phyloP scores from a whole-genome alignment of 2,329 filamentous ascomycete species.

The Phialemoniopsis sp. region DNA sequence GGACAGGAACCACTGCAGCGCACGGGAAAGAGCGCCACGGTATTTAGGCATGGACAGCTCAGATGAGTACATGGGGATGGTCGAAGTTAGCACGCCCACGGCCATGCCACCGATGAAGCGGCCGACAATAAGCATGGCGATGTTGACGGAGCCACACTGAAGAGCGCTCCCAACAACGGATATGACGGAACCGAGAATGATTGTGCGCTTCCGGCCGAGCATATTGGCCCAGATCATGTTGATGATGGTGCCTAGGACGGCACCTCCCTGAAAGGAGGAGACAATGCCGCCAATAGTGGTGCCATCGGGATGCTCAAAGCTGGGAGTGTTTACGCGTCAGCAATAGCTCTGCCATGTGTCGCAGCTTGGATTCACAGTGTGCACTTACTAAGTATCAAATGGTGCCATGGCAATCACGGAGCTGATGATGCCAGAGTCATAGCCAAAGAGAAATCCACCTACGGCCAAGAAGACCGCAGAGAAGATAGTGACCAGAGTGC shows the following conservation, averaged over 20 bases:
- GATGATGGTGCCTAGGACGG: constrained; percentile 5
- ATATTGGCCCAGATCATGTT: constrained; percentile 3
- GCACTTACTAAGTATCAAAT: no score
- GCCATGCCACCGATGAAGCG: constrained; percentile 36
- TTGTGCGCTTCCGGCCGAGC: constrained; percentile 2
- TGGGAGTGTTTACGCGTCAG: no score
- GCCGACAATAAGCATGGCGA: constrained; percentile 11
- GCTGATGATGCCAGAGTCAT: constrained; percentile 1
- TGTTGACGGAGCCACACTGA: constrained; percentile 8
- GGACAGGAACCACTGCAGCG: not conserved
- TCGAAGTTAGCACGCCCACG: constrained; percentile 22
- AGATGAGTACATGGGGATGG: constrained; percentile 13
- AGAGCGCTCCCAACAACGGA: constrained; percentile 2
- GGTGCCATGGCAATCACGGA: constrained; percentile 1
- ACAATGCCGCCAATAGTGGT: constrained; percentile 3
- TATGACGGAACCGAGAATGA: constrained; percentile 1
- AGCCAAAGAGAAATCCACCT: constrained; percentile 7
- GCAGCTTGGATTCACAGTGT: no score
- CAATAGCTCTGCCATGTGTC: no score
- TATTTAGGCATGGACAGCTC: no score
- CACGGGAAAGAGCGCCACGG: constrained; percentile 21
- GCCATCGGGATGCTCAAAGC: no score
- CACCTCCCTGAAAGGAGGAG: constrained; percentile 2
- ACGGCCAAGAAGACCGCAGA: no score
- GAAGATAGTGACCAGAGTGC: no score